Evolutionary conservation across 108 stramenopile genomes (phyloP).

Genomic region (Cyclostephanos invisitatus): DNA sequence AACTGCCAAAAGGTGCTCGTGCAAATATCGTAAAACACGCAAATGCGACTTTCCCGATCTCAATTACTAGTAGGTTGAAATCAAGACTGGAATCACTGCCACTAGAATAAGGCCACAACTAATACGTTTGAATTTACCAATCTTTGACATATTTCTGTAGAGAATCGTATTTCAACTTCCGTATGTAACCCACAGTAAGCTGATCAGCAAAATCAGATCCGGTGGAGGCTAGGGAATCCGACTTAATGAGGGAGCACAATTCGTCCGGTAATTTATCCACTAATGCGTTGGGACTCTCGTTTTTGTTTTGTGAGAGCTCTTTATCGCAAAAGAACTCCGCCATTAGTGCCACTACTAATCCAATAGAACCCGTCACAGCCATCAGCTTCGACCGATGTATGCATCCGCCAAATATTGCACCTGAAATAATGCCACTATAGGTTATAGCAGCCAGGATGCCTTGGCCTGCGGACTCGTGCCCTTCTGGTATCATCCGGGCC

Average conservation of each 20-base stretch:
- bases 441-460: conserved; percentile 50
- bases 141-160: conserved; percentile 45
- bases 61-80: conserved; percentile 2
- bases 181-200: conserved; percentile 29
- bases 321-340: conserved; percentile 28
- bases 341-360: conserved; percentile 19
- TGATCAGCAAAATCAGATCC: conserved; percentile 34
- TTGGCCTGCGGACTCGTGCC: conserved; percentile 61
- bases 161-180: conserved; percentile 44
- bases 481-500: conserved; percentile 42
- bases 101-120: conserved; percentile 20
- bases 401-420: conserved; percentile 55
- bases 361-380: conserved; percentile 5
- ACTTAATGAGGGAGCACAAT: conserved; percentile 21
- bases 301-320: background rate
- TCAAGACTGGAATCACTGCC: conserved; percentile 38
- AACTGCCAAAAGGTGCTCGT: background rate
- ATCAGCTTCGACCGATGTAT: conserved; percentile 14
- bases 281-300: background rate
- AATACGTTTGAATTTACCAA: conserved; percentile 12
- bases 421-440: conserved; percentile 53
- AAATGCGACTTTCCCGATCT: conserved; percentile 18
- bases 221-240: conserved; percentile 30
- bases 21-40: background rate
- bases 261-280: conserved; percentile 10